Conservation (phyloP, 352 stramenopile genomes). For the Globisporangium emineosum region DNA sequence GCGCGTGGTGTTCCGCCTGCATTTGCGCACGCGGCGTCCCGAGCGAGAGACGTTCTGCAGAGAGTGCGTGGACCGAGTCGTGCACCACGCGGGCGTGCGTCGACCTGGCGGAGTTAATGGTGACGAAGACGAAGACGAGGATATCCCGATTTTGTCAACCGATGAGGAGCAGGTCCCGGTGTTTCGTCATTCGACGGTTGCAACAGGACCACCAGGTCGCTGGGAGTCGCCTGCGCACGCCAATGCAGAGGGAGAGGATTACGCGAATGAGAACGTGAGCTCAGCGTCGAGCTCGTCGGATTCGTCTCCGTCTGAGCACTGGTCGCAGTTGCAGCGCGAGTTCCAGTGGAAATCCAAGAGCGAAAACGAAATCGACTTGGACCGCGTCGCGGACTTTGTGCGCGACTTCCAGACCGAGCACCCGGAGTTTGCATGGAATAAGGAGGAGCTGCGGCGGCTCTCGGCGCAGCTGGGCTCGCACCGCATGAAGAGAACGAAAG, state of each 20-base stretch:
- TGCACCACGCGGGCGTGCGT: conserved; percentile 16
- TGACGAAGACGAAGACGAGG: conserved; percentile 25
- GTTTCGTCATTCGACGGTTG: neutral
- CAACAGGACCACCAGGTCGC: neutral
- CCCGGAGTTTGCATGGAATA: conserved; percentile 31
- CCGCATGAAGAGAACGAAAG: conserved; percentile 21
- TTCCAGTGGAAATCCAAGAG: neutral
- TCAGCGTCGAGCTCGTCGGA: neutral
- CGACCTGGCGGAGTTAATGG: conserved; percentile 20
- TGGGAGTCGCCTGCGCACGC: neutral
- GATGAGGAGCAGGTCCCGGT: neutral
- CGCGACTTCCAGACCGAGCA: conserved; percentile 22
- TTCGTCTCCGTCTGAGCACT: conserved; percentile 13
- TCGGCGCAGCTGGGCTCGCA: conserved; percentile 20
- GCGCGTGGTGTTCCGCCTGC: conserved; percentile 48
- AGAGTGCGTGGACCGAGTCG: conserved; percentile 51
- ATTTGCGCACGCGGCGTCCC: conserved; percentile 38
- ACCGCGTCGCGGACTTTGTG: conserved; percentile 28
- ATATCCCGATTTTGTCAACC: conserved; percentile 20
- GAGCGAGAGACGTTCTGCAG: conserved; percentile 50
- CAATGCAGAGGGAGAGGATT: neutral
- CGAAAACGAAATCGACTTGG: conserved; percentile 23
- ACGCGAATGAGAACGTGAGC: neutral
- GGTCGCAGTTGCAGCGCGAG: neutral
- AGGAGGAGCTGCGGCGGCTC: conserved; percentile 33